phyloP scores from a whole-genome alignment of 768 basidiomycete genomes.

The Tulasnella sp. region DNA sequence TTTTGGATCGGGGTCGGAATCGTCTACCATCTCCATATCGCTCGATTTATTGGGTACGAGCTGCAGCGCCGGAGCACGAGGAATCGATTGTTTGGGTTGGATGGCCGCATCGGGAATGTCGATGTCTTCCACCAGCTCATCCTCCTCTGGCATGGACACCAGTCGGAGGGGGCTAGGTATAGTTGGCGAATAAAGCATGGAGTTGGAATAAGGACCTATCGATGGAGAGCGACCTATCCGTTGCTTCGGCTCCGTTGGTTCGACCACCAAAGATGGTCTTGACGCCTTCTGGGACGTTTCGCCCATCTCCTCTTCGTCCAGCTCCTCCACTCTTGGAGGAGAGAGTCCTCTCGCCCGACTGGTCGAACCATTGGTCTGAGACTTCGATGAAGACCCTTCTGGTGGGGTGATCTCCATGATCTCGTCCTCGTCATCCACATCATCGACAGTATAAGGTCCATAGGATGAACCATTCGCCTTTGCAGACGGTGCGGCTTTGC shows the following conservation, averaged over 20 bases:
- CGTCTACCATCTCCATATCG: background rate
- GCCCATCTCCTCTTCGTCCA: conserved; percentile 20
- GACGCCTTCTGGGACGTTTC: conserved; percentile 2
- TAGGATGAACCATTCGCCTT: background rate
- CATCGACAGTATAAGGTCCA: conserved; percentile 19
- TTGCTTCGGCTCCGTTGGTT: conserved; percentile 14
- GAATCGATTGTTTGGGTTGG: background rate
- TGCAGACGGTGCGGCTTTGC: background rate
- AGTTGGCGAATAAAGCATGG: conserved; percentile 7
- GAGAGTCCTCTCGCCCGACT: conserved; percentile 5
- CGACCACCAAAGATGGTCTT: conserved; percentile 29
- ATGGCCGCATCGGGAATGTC: conserved; percentile 13
- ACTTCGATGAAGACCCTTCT: background rate
- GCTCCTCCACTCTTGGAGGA: conserved; percentile 23
- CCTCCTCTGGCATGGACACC: conserved; percentile 32
- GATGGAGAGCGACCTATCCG: conserved; percentile 28
- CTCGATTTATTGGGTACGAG: background rate
- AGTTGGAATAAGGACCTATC: conserved; percentile 17
- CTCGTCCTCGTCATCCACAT: conserved; percentile 28
- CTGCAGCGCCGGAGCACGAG: background rate
- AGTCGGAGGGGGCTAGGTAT: conserved; percentile 32
- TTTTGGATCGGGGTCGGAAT: background rate
- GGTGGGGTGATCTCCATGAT: conserved; percentile 8
- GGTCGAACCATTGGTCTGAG: conserved; percentile 5
- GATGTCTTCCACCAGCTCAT: conserved; percentile 6